Conservation (phyloP, 352 stramenopile species). For the Phytophthora meadii region DNA sequence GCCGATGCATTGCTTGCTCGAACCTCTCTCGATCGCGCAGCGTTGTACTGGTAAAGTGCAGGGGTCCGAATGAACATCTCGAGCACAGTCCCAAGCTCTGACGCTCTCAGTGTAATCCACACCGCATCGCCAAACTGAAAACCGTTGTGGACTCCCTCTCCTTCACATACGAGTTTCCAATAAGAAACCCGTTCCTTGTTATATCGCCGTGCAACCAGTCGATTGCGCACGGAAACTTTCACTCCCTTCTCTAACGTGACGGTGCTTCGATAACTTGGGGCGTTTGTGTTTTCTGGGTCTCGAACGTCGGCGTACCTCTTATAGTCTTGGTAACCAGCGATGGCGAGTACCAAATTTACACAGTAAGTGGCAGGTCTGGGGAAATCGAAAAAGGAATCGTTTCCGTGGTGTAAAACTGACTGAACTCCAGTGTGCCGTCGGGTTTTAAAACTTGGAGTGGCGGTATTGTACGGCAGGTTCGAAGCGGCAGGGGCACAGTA, state of each 20-base stretch:
- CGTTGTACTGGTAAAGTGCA: neutral
- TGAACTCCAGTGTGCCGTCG: neutral
- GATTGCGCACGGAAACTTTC: neutral
- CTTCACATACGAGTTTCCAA: neutral
- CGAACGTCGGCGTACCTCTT: neutral
- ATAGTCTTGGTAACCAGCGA: neutral
- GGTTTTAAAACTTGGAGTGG: neutral
- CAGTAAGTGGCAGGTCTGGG: neutral
- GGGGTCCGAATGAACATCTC: neutral
- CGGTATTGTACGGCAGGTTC: neutral
- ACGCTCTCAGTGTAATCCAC: neutral
- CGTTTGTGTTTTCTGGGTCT: neutral
- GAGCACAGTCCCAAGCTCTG: neutral
- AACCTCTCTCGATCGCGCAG: neutral
- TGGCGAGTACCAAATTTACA: neutral
- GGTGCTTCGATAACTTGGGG: neutral
- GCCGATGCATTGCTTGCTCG: too few species aligned
- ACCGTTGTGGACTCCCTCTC: neutral
- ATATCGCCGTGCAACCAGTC: neutral
- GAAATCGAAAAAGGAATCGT: neutral
- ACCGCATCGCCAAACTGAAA: neutral
- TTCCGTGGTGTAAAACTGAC: neutral
- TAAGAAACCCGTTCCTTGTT: neutral
- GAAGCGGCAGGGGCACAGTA: neutral
- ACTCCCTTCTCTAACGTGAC: neutral